Percentiles rank a stretch among this genome's conserved stretches.
These are phyloP conservation scores for Microdochium trichocladiopsis DNA, from an alignment of 2,329 filamentous ascomycete genomes.

Conservation along the genomic window DNA sequence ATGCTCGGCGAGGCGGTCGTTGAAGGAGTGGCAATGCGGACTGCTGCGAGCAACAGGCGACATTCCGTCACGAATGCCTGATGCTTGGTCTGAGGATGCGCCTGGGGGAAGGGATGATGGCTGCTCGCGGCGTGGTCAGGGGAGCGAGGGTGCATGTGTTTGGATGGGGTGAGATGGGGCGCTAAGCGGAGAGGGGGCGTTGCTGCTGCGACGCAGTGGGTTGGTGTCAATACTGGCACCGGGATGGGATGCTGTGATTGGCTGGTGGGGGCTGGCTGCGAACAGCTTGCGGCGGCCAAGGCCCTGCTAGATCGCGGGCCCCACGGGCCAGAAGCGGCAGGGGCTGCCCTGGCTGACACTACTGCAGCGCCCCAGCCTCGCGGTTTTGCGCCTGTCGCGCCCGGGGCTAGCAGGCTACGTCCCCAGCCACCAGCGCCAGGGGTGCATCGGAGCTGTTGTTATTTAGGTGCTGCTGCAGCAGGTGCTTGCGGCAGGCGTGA, in stretches of 20 bases:
- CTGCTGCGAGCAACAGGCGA: neutral
- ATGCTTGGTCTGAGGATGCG: neutral
- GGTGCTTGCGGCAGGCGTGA: neutral
- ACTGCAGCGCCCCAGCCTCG: too few relatives aligned
- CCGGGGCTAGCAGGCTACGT: too few relatives aligned
- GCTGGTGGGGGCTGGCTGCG: neutral
- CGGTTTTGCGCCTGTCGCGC: too few relatives aligned
- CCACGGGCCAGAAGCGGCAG: neutral
- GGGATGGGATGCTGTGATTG: neutral
- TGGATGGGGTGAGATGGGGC: neutral
- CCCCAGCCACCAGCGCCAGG: neutral
- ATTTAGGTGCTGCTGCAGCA: neutral
- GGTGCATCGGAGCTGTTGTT: neutral
- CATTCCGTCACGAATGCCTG: neutral
- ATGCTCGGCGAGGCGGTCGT: too few relatives aligned
- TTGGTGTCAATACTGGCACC: neutral
- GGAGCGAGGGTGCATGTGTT: neutral
- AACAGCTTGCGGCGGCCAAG: neutral
- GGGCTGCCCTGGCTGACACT: too few relatives aligned
- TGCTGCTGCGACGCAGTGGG: neutral
- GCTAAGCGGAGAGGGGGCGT: neutral
- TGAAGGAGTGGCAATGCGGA: too few relatives aligned
- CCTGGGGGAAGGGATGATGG: neutral
- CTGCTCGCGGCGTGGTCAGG: neutral
- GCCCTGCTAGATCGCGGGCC: neutral